phyloP scores from a whole-genome alignment of 129 eudicot species.

The Flaveria ramosissima region DNA sequence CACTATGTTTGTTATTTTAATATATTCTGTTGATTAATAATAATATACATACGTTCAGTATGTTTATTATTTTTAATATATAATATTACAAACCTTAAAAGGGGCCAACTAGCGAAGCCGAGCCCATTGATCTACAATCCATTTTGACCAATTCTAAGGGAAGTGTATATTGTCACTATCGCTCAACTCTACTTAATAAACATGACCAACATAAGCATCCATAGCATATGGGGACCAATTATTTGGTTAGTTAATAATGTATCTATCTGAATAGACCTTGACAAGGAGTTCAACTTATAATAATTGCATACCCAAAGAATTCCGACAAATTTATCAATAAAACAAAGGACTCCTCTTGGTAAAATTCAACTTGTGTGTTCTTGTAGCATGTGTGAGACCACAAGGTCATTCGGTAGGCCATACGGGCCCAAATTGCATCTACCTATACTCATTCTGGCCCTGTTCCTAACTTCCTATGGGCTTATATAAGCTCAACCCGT shows the following conservation, averaged over 20 bases:
- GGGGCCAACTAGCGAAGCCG: not conserved
- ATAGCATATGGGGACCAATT: slow-evolving; percentile 19
- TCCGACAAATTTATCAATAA: not conserved
- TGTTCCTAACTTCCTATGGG: not conserved
- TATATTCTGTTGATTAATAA: not conserved
- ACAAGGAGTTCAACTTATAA: not conserved
- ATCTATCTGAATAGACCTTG: slow-evolving; percentile 12
- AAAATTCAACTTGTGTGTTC: not conserved
- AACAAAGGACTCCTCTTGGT: not conserved
- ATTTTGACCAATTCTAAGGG: not conserved
- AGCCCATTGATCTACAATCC: slow-evolving; percentile 7
- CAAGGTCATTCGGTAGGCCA: not conserved
- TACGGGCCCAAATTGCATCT: slow-evolving; percentile 1
- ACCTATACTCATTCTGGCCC: not conserved
- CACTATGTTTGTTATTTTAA: not conserved
- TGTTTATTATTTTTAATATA: not conserved
- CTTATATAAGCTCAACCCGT: not conserved
- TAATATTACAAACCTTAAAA: not conserved
- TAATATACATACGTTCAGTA: slow-evolving; percentile 1
- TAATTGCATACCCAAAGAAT: not conserved
- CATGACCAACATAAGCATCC: slow-evolving; percentile 27
- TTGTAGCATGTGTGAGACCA: not conserved
- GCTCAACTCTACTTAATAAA: not conserved
- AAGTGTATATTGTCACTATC: slow-evolving; percentile 13
- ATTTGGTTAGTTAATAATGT: not conserved